Conservation (phyloP, 176 grass and related monocot genomes). For the Bolboschoenus planiculmis region DNA sequence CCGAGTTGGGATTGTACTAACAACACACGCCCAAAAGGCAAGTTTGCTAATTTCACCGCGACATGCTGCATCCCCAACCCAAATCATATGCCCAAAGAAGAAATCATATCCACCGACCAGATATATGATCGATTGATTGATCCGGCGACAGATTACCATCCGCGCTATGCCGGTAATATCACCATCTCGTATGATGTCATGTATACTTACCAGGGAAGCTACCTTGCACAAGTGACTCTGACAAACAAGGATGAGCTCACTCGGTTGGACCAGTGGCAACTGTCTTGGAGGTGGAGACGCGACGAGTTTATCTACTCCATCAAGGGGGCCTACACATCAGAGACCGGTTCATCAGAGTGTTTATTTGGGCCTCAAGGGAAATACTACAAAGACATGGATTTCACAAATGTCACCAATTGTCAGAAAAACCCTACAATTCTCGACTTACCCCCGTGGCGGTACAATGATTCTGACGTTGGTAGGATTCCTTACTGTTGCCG, state of each 20-base stretch:
- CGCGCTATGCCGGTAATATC: conserved; percentile 46
- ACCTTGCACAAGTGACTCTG: conserved; percentile 58
- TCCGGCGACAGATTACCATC: conserved; percentile 2
- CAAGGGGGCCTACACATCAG: conserved; percentile 53
- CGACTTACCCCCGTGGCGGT: conserved; percentile 42
- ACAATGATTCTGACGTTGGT: conserved; percentile 33
- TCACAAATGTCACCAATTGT: conserved; percentile 67
- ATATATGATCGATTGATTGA: not conserved
- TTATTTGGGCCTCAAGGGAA: conserved; percentile 44
- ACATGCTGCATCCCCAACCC: conserved; percentile 43
- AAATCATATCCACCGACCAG: not conserved
- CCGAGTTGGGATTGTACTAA: conserved; percentile 42
- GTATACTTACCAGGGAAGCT: conserved; percentile 35
- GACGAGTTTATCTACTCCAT: conserved; percentile 54
- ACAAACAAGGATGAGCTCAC: conserved; percentile 49
- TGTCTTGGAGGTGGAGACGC: conserved; percentile 64
- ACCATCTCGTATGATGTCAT: conserved; percentile 68
- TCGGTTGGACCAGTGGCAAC: conserved; percentile 56
- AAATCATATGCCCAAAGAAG: not conserved
- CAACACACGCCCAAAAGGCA: not conserved
- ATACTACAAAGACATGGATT: conserved; percentile 51
- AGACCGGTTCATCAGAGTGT: conserved; percentile 32
- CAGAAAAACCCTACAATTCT: conserved; percentile 33
- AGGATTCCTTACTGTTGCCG: conserved; percentile 56
- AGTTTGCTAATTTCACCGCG: conserved; percentile 7